Percentiles rank a stretch among this genome's conserved stretches.
Evolutionary conservation across 805 yeast species (phyloP).

Genomic region (Candida fluviatilis): DNA sequence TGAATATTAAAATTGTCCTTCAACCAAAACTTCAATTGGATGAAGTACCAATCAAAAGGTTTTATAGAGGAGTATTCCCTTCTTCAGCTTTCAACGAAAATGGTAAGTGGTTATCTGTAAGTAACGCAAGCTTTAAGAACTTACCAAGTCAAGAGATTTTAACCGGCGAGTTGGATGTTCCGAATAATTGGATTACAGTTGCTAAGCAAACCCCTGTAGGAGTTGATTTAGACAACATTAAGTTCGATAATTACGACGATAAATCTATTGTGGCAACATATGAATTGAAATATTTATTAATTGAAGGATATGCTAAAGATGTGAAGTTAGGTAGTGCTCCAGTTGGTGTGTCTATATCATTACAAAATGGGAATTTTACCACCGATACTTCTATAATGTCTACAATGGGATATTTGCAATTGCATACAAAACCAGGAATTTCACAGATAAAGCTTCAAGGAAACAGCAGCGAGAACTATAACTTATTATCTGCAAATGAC

Average conservation of each 20-base stretch:
- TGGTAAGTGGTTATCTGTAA: slow-evolving; percentile 18
- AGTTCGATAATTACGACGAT: slow-evolving; percentile 33
- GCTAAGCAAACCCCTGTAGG: slow-evolving; percentile 38
- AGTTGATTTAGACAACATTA: slow-evolving; percentile 61
- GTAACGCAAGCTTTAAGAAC: slow-evolving; percentile 33
- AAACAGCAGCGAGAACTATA: slow-evolving; percentile 12
- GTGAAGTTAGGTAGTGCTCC: slow-evolving; percentile 36
- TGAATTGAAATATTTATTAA: slow-evolving; percentile 48
- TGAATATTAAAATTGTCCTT: slow-evolving; percentile 51
- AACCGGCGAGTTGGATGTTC: slow-evolving; percentile 54
- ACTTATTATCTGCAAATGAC: slow-evolving; percentile 36
- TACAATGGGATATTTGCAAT: slow-evolving; percentile 79
- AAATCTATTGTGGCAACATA: slow-evolving; percentile 47
- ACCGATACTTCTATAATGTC: slow-evolving; percentile 72
- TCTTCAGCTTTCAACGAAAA: slow-evolving; percentile 22
- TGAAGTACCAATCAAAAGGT: slow-evolving; percentile 49
- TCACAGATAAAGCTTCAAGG: slow-evolving; percentile 51
- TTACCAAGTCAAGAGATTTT: slow-evolving; percentile 48
- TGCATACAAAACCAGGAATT: slow-evolving; percentile 67
- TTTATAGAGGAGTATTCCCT: slow-evolving; percentile 49
- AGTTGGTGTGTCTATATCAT: slow-evolving; percentile 48
- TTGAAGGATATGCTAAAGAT: slow-evolving; percentile 70
- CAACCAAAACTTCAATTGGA: slow-evolving; percentile 48
- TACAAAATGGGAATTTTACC: slow-evolving; percentile 13
- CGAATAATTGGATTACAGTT: slow-evolving; percentile 64